Evolutionary conservation across 2,329 filamentous ascomycete genomes (phyloP), one percentile per base, ranked within the genome.

Genomic region (Colletotrichum ledebouriae): DNA sequence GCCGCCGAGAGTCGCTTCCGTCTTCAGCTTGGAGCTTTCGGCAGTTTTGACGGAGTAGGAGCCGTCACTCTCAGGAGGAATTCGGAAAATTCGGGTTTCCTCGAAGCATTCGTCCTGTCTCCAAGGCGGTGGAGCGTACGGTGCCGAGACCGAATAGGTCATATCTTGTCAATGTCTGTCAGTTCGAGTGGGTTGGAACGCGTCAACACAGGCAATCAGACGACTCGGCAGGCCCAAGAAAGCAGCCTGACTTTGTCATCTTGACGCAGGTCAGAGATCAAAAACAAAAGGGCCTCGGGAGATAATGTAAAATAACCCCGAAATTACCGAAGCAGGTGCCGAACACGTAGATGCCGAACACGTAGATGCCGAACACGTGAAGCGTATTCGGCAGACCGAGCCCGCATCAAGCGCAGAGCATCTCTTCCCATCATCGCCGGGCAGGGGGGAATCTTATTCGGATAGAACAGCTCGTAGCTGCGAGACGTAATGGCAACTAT

Each of bases 141-240:
- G 20, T 42, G 29, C 37, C 37, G 15, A 57, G 53, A 56, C 52
- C 52, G n/a, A 56, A 12, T 42, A 17, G 29, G 41, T 25, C 25
- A 22, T 59, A 37, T 53, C 49, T 37, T 53, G 49, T 53, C 49
- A 44, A 37, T 29, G 22, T 49, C 56, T 47, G 56, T 59, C 56
- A 59, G 25, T 13, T 29, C 42, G 37, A 37, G 25, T 49, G 15
- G n/a, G 42, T 20, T 29, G 7, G 15, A 49, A 49, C 33, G 57
- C 46, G 57, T 59, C 44, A 59, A 57, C 53, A 33, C 13, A 29
- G 10, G 39, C 20, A 13, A 42, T 57, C 53, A 57, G 53, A 57
- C 39, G 53, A 44, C 22, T 57, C 13, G 29, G 39, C 13, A n/a
- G 17, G 22, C 13, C 53, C 13, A 34, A 25, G 20, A 10, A 42